Percentiles rank a stretch among this genome's conserved stretches.
Conservation (phyloP, 2,329 filamentous ascomycete genomes). For the Rutstroemia sp. region DNA sequence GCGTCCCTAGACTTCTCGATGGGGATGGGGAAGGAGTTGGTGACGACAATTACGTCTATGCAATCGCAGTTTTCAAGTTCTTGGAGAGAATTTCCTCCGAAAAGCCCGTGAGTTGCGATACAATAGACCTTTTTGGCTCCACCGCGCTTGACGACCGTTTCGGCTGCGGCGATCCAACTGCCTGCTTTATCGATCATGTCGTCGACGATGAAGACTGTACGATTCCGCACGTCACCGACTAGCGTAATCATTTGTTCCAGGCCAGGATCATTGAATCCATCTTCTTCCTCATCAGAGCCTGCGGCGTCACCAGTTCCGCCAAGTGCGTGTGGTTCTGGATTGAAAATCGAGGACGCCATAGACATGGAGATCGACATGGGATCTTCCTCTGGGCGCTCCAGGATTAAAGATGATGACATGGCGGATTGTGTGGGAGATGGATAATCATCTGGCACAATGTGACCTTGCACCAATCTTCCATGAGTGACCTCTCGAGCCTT, state of each 20-base stretch:
- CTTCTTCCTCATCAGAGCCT: constrained; percentile 90
- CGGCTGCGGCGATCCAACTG: constrained; percentile 95
- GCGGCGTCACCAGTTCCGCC: constrained; percentile 79
- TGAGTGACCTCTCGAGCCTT: constrained; percentile 85
- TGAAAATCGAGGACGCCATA: constrained; percentile 73
- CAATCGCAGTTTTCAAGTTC: constrained; percentile 89
- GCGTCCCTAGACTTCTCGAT: constrained; percentile 62
- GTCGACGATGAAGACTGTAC: constrained; percentile 89
- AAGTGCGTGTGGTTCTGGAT: constrained; percentile 57
- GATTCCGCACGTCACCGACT: constrained; percentile 87
- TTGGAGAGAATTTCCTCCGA: constrained; percentile 81
- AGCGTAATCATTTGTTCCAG: constrained; percentile 94
- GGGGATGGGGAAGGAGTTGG: constrained; percentile 91
- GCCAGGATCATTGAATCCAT: constrained; percentile 70
- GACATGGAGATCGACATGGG: constrained; percentile 64
- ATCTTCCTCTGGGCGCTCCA: constrained; percentile 58
- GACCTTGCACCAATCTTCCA: constrained; percentile 83
- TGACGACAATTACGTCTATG: constrained; percentile 91
- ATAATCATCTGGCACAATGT: constrained; percentile 91
- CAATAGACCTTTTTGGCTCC: constrained; percentile 91
- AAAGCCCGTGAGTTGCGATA: constrained; percentile 94
- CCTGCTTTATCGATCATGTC: constrained; percentile 98
- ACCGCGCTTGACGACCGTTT: constrained; percentile 91
- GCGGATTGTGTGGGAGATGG: constrained; percentile 70
- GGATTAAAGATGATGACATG: constrained; percentile 48